Evolutionary conservation across 2,329 filamentous ascomycete genomes (phyloP), one percentile per base, ranked within the genome.

Genomic region (Penicillium expansum): DNA sequence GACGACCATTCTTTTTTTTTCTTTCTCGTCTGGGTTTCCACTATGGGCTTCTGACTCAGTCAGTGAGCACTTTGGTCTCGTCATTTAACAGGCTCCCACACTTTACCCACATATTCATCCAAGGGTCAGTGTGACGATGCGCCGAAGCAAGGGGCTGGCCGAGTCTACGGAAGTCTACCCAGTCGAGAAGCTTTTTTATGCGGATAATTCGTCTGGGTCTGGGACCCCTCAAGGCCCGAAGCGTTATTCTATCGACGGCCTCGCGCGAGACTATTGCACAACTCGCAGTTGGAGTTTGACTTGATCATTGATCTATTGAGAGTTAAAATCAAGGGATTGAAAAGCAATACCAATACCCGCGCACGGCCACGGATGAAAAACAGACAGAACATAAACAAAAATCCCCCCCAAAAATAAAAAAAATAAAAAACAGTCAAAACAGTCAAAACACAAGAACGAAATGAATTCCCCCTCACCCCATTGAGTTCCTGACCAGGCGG

Each of bases 131-230:
- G 59, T 58, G 62, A 63, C 43, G 56, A 57, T 49, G 33, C 2
- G 37, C 29, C 16, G 52, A 64, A 59, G 64, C 53, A 66, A 66
- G 64, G 64, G 61, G 63, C 41, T 58, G 43, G 52, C 39, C 43
- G 42, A 58, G 52, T 58, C 51, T 59, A 63, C 57, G 47, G 43
- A 61, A 51, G 47, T 56, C 35, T 55, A 52, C 52, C 18, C 32
- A 29, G 48, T 27, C 20, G n/a, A 32, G 37, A 52, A 29, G 33
- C 41, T 27, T 32, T 43, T 32, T 55, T 49, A 7, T 9, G 39
- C 20, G 3, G 30, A 35, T 35, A 24, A 24, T 24, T 24, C 14
- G 22, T 47, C 24, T 29, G 13, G 27, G 9, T 32, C 18, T 53
- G 20, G 10, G 11, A 47, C 24, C 45, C 20, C 30, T 49, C 27